Evolutionary conservation across 768 basidiomycete species (phyloP).

Genomic region (Leccinum longicurvipes): DNA sequence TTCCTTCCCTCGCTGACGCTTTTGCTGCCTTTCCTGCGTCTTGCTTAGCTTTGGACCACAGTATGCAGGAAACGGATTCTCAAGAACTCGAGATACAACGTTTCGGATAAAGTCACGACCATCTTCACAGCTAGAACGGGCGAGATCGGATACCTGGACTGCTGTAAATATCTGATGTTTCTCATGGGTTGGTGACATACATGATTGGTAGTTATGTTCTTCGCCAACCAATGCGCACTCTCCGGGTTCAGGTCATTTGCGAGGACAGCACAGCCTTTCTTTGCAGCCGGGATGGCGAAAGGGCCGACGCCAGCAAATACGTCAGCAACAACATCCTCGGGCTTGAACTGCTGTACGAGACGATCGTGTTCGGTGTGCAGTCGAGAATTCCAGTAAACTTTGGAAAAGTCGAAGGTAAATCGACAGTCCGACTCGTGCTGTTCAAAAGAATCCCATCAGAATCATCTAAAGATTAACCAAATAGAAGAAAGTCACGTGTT

Average conservation of each 20-base stretch:
- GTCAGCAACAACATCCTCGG: conserved; percentile 82
- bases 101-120: conserved; percentile 80
- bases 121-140: conserved; percentile 77
- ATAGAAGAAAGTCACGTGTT: conserved; percentile 59
- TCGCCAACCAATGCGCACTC: conserved; percentile 69
- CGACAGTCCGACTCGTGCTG: conserved; percentile 83
- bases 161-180: conserved; percentile 2
- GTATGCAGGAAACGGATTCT: conserved; percentile 65
- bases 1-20: conserved; percentile 34
- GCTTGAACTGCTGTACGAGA: conserved; percentile 68
- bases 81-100: conserved; percentile 49
- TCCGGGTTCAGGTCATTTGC: conserved; percentile 95
- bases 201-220: conserved; percentile 74
- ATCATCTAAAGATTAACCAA: neutral
- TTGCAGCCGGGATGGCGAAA: conserved; percentile 90
- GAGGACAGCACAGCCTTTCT: conserved; percentile 83
- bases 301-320: conserved; percentile 98
- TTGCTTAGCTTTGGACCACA: conserved; percentile 39
- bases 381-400: conserved; percentile 98
- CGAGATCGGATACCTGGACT: conserved; percentile 57
- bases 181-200: conserved; percentile 40
- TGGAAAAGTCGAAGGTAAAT: conserved; percentile 91
- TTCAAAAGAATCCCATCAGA: conserved; percentile 2
- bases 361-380: conserved; percentile 89
- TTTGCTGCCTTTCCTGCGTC: conserved; percentile 43